These are phyloP conservation scores for Fragaria vesca DNA, from an alignment of 306 rosid genomes.

Conservation along the genomic window DNA sequence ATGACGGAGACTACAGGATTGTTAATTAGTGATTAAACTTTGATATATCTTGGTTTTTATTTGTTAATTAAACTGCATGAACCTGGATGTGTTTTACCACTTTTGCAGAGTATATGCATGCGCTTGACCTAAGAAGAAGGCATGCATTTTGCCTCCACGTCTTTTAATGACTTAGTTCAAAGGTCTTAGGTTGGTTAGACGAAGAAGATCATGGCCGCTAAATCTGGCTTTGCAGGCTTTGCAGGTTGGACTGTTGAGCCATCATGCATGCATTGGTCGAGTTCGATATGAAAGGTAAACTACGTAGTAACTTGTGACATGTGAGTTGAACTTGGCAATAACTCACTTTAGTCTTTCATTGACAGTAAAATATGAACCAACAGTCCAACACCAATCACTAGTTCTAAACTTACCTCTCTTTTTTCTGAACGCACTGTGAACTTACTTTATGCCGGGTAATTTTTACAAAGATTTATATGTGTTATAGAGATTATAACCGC, in stretches of 20 bases:
- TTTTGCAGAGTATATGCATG: not conserved
- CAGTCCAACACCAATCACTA: too few relatives aligned
- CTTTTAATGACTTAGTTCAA: not conserved
- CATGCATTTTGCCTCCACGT: not conserved
- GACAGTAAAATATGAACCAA: not conserved
- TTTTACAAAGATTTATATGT: too few relatives aligned
- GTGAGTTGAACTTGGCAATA: not conserved
- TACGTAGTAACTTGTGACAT: not conserved
- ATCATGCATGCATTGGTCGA: not conserved
- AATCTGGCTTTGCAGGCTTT: not conserved
- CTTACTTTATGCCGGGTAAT: too few relatives aligned
- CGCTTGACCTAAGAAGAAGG: not conserved
- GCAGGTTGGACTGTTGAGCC: not conserved
- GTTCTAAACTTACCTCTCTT: too few relatives aligned
- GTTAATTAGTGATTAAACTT: not conserved
- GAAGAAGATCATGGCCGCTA: conserved; percentile 5
- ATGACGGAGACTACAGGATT: conserved; percentile 9
- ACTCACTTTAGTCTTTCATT: too few relatives aligned
- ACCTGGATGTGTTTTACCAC: not conserved
- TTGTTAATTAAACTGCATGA: too few relatives aligned
- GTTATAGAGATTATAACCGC: too few relatives aligned
- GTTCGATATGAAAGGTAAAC: not conserved
- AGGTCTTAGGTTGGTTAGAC: not conserved
- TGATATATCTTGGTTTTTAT: not conserved
- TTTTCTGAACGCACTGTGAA: too few relatives aligned